These are phyloP conservation scores for Sonneratia caseolaris DNA, from an alignment of 345 rosid genomes.

Conservation along the genomic window DNA sequence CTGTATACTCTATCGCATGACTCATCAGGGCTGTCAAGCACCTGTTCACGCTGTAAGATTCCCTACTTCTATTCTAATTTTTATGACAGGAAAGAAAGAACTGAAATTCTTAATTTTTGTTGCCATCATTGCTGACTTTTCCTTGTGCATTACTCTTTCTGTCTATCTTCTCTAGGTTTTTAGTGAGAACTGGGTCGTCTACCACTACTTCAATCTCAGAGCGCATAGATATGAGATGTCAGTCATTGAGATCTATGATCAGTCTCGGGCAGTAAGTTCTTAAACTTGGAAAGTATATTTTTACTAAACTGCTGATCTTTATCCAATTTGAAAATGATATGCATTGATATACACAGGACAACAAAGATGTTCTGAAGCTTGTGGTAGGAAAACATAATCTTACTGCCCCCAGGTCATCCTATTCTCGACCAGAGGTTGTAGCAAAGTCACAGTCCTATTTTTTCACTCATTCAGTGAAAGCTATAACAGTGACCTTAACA, in stretches of 20 bases:
- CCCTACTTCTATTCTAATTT: constrained; percentile 9
- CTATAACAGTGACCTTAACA: constrained; percentile 79
- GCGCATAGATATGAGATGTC: constrained; percentile 98
- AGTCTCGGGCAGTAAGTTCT: constrained; percentile 83
- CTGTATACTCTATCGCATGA: constrained; percentile 80
- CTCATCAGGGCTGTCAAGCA: constrained; percentile 91
- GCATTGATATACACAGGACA: constrained; percentile 52
- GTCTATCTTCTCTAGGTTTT: constrained; percentile 64
- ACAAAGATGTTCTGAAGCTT: constrained; percentile 90
- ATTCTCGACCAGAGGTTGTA: constrained; percentile 78
- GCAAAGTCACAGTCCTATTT: constrained; percentile 92
- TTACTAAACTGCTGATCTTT: constrained; percentile 1
- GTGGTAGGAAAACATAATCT: constrained; percentile 95
- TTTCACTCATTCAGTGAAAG: constrained; percentile 81
- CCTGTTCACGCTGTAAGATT: constrained; percentile 84
- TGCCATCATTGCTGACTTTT: constrained; percentile 6
- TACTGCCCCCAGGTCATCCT: constrained; percentile 66
- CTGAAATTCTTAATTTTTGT: not conserved
- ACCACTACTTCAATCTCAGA: constrained; percentile 95
- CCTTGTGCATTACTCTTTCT: constrained; percentile 13
- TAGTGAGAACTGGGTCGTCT: constrained; percentile 98
- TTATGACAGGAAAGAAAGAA: not conserved
- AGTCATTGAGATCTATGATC: constrained; percentile 87
- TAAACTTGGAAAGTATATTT: not conserved
- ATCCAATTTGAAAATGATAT: constrained; percentile 8